Evolutionary conservation across 345 rosid species (phyloP).

Genomic region (Pistacia atlantica): DNA sequence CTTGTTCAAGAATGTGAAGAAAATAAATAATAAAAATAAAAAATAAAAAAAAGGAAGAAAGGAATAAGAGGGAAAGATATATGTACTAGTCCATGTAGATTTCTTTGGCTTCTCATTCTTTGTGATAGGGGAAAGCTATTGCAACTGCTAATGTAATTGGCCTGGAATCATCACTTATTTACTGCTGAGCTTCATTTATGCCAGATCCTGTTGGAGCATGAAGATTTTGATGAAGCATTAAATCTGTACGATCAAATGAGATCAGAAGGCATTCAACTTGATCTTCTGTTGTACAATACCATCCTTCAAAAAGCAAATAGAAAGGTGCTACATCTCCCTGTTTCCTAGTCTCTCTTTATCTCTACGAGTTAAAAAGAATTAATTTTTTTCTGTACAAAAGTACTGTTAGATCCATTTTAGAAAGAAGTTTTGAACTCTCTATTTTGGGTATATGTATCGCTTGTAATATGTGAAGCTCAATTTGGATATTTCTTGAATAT

Average conservation of each 20-base stretch:
- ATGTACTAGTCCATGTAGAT: background rate
- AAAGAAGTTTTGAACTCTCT: background rate
- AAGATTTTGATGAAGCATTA: conserved; percentile 54
- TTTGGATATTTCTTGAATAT: background rate
- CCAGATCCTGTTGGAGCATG: conserved; percentile 57
- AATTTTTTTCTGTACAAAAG: background rate
- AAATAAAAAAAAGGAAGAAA: too few relatives aligned
- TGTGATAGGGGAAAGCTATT: background rate
- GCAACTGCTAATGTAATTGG: background rate
- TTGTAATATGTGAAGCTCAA: too few relatives aligned
- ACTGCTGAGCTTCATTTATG: conserved; percentile 19
- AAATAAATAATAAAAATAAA: background rate
- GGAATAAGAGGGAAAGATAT: too few relatives aligned
- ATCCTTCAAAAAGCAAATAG: conserved; percentile 52
- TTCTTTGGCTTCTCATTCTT: background rate
- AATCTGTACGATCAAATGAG: conserved; percentile 54
- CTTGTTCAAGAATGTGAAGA: background rate
- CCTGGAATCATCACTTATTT: conserved; percentile 11
- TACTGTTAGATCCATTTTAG: background rate
- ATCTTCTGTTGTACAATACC: conserved; percentile 62
- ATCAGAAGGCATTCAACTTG: conserved; percentile 49
- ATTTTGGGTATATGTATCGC: background rate
- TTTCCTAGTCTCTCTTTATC: background rate
- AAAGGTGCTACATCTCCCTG: conserved; percentile 40
- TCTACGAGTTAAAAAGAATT: background rate